These are phyloP conservation scores for Fistulifera pelliculosa DNA, from an alignment of 108 stramenopile genomes.

Conservation along the genomic window DNA sequence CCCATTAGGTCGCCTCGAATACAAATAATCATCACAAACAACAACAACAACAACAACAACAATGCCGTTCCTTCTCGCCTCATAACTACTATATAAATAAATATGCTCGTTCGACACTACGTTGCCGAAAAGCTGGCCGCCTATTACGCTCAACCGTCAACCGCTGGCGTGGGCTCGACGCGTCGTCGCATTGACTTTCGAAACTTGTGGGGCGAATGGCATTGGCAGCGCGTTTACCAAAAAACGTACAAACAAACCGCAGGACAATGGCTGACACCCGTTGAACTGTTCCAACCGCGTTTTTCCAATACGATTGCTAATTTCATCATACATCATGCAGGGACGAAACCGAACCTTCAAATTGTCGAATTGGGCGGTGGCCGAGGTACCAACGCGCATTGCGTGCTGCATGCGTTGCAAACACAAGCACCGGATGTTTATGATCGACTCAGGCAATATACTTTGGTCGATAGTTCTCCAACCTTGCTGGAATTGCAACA, in stretches of 20 bases:
- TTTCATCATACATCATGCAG: slow-evolving; percentile 37
- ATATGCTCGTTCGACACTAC: slow-evolving; percentile 26
- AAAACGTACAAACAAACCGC: slow-evolving; percentile 47
- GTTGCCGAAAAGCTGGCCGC: slow-evolving; percentile 24
- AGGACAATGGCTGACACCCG: slow-evolving; percentile 84
- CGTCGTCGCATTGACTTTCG: slow-evolving; percentile 27
- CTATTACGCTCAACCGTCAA: slow-evolving; percentile 43
- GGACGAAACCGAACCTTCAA: slow-evolving; percentile 18
- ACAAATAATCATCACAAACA: no score
- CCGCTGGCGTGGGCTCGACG: slow-evolving; percentile 23
- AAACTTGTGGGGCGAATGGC: slow-evolving; percentile 58
- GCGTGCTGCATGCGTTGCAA: slow-evolving; percentile 47
- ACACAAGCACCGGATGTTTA: slow-evolving; percentile 38
- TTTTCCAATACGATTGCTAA: slow-evolving; percentile 67
- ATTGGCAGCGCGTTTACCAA: slow-evolving; percentile 52
- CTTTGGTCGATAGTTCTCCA: slow-evolving; percentile 69
- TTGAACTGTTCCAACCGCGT: slow-evolving; percentile 66
- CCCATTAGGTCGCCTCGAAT: no score
- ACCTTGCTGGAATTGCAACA: slow-evolving; percentile 57
- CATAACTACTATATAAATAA: no score
- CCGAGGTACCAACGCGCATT: slow-evolving; percentile 72
- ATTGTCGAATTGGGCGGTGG: slow-evolving; percentile 79
- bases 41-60: no score
- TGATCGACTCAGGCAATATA: slow-evolving; percentile 42
- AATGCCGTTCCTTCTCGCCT: no score